phyloP scores from a whole-genome alignment of 164 flowering plant genomes.

The Platanus orientalis region DNA sequence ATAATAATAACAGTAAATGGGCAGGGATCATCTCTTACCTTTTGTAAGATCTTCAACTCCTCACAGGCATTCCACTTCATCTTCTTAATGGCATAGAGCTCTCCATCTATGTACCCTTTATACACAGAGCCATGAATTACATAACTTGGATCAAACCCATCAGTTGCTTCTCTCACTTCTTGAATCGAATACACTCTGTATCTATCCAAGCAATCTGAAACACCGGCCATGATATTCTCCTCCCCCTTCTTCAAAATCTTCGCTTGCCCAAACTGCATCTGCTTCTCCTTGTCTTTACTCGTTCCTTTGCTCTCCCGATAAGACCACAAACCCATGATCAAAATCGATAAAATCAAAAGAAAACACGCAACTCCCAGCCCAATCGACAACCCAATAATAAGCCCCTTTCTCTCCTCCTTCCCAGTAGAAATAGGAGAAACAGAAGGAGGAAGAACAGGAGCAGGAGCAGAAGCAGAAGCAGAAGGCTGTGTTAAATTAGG shows the following conservation, averaged over 20 bases:
- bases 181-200: constrained; percentile 67
- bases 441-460: too few species aligned
- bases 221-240: constrained; percentile 60
- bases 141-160: constrained; percentile 45
- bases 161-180: constrained; percentile 65
- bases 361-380: constrained; percentile 52
- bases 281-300: constrained; percentile 23
- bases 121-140: constrained; percentile 82
- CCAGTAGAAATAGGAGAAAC: neutral
- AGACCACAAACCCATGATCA: constrained; percentile 38
- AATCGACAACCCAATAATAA: constrained; percentile 44
- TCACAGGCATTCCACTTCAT: constrained; percentile 96
- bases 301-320: constrained; percentile 20
- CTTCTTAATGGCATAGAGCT: constrained; percentile 74
- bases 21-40: constrained; percentile 40
- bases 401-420: constrained; percentile 26
- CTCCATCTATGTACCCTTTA: constrained; percentile 57
- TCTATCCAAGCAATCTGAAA: constrained; percentile 84
- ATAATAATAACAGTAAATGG: neutral
- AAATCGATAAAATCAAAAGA: constrained; percentile 25
- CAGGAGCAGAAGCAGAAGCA: constrained; percentile 13
- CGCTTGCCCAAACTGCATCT: neutral
- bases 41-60: constrained; percentile 88
- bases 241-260: constrained; percentile 10
- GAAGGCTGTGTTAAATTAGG: constrained; percentile 53